These are phyloP conservation scores for Quercus lobata DNA, from an alignment of 331 rosid species.

Conservation along the genomic window DNA sequence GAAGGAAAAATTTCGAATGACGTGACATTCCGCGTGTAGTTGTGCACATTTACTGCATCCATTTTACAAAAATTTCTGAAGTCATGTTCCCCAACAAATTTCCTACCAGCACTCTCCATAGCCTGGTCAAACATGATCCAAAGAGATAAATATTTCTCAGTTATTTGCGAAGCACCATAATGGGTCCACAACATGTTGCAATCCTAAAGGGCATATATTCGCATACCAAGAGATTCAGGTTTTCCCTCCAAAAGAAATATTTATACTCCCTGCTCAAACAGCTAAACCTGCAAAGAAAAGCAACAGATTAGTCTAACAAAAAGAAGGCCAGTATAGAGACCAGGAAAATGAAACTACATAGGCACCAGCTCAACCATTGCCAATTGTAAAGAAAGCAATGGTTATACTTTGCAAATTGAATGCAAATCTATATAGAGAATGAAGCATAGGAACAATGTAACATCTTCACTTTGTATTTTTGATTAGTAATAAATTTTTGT, in stretches of 20 bases:
- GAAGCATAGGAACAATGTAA: not conserved
- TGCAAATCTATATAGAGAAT: not conserved
- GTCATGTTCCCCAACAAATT: slow-evolving; percentile 84
- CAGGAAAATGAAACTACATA: not conserved
- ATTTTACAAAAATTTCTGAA: slow-evolving; percentile 94
- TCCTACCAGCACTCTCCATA: slow-evolving; percentile 76
- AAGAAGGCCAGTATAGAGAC: slow-evolving; percentile 3
- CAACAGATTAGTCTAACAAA: slow-evolving; percentile 15
- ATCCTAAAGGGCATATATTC: slow-evolving; percentile 9
- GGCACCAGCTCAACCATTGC: not conserved
- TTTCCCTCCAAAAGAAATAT: slow-evolving; percentile 87
- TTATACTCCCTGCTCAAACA: slow-evolving; percentile 85
- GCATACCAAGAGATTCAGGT: slow-evolving; percentile 59
- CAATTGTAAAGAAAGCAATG: not conserved
- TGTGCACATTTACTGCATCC: slow-evolving; percentile 97
- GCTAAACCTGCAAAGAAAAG: slow-evolving; percentile 70
- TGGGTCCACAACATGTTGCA: not conserved
- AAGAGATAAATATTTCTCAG: not conserved
- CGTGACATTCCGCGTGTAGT: slow-evolving; percentile 57
- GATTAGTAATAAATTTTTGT: no score
- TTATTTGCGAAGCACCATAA: slow-evolving; percentile 11
- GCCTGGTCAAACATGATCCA: slow-evolving; percentile 50
- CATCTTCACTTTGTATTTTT: not conserved
- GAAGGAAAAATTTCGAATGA: slow-evolving; percentile 56
- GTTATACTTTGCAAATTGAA: not conserved